Evolutionary conservation across 495 filamentous ascomycete species (phyloP).

Genomic region (Parachaetomium inaequale): DNA sequence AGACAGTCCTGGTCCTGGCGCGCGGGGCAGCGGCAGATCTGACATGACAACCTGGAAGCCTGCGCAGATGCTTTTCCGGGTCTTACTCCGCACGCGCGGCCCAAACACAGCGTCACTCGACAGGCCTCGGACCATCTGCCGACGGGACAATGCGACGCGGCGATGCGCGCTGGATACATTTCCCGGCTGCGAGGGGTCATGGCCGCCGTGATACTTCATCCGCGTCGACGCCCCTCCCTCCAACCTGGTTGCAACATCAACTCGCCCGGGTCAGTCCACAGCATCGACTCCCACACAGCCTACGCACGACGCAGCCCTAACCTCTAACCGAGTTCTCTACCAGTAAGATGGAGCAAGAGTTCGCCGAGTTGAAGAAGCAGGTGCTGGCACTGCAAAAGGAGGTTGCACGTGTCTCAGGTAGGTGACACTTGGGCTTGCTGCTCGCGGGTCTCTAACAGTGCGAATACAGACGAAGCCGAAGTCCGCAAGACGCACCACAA

Average conservation of each 20-base stretch:
- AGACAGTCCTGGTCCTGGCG: too few species aligned
- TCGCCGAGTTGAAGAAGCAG: slow-evolving; percentile 43
- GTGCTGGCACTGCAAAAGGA: slow-evolving; percentile 39
- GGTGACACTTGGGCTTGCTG: background rate
- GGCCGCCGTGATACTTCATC: background rate
- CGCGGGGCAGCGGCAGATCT: too few species aligned
- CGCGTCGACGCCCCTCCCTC: background rate
- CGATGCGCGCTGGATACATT: background rate
- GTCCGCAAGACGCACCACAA: slow-evolving; percentile 53
- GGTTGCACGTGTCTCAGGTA: slow-evolving; percentile 36
- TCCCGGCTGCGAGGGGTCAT: background rate
- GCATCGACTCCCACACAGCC: background rate
- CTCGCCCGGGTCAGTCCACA: background rate
- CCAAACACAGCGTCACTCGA: background rate
- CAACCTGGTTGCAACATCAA: background rate
- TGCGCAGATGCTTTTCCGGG: slow-evolving; percentile 1
- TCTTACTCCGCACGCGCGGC: background rate
- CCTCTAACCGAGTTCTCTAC: background rate
- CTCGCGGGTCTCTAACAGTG: slow-evolving; percentile 4
- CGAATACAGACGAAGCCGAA: slow-evolving; percentile 43
- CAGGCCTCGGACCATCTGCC: background rate
- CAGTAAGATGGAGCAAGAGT: slow-evolving; percentile 32
- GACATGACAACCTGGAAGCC: too few species aligned
- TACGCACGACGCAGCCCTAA: background rate
- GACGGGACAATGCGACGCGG: background rate